Conservation (phyloP, 139 green algal species). For the Haematococcus lacustris region DNA sequence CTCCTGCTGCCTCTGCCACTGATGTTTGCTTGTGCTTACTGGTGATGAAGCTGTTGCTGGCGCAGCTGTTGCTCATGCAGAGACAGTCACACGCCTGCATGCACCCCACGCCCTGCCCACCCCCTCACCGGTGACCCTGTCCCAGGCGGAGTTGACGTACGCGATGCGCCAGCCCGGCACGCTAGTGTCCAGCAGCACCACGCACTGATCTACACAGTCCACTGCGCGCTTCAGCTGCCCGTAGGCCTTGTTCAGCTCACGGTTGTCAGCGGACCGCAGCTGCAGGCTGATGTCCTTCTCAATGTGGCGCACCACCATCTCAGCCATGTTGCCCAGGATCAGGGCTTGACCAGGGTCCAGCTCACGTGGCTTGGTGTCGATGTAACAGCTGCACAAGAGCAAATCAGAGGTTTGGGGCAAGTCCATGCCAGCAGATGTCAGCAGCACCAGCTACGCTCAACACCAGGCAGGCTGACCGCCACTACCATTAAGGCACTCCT, state of each 20-base stretch:
- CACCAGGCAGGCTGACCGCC: too few species aligned
- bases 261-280: constrained; percentile 6
- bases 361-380: constrained; percentile 55
- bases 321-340: constrained; percentile 65
- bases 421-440: not conserved
- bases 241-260: not conserved
- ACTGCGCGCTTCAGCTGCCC: constrained; percentile 27
- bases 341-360: constrained; percentile 40
- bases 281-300: constrained; percentile 51
- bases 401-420: not conserved
- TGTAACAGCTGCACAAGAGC: constrained; percentile 39
- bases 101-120: not conserved
- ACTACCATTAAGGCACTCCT: too few species aligned
- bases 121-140: constrained; percentile 17
- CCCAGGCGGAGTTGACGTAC: constrained; percentile 19
- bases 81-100: not conserved
- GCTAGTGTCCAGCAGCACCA: constrained; percentile 26
- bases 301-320: constrained; percentile 71
- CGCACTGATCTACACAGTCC: constrained; percentile 33
- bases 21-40: not conserved
- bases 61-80: not conserved
- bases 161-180: constrained; percentile 19
- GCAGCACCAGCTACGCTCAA: too few species aligned
- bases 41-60: not conserved
- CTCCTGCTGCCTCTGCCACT: not conserved